A percentile compares a stretch with the other conserved stretches of the same genome.
Conservation (phyloP, 352 stramenopile genomes). For the Peronospora destructor region DNA sequence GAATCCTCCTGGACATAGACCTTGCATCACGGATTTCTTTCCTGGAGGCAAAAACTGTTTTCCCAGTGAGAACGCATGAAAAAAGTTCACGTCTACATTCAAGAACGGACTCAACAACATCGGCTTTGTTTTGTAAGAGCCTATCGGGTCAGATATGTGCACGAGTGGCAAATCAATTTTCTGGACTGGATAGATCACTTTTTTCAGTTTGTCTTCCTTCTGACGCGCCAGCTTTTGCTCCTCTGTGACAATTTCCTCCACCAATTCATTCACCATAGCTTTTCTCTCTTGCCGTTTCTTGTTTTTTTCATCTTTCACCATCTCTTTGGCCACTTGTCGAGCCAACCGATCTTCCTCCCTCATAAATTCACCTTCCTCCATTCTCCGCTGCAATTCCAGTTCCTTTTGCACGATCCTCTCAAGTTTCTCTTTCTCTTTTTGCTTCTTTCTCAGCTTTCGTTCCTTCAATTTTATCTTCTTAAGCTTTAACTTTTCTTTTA, state of each 20-base stretch:
- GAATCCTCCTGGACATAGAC: conserved; percentile 29
- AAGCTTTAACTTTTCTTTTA: conserved; percentile 7
- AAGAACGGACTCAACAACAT: conserved; percentile 16
- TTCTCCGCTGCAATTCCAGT: conserved; percentile 10
- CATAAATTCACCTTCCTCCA: conserved; percentile 15
- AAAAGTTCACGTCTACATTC: conserved; percentile 32
- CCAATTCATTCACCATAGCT: neutral
- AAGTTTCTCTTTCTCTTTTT: conserved; percentile 3
- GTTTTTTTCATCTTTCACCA: conserved; percentile 2
- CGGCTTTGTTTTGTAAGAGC: conserved; percentile 1
- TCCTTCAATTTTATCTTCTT: neutral
- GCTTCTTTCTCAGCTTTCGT: neutral
- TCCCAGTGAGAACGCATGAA: conserved; percentile 46
- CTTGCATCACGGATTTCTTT: conserved; percentile 47
- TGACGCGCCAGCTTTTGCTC: conserved; percentile 1
- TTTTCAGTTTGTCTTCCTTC: neutral
- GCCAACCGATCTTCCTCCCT: conserved; percentile 8
- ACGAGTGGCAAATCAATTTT: conserved; percentile 18
- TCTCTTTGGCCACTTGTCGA: conserved; percentile 1
- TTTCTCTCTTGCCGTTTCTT: neutral
- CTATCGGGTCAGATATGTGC: conserved; percentile 7
- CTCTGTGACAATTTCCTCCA: neutral
- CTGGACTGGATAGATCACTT: conserved; percentile 9
- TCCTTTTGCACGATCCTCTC: conserved; percentile 1
- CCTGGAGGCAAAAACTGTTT: conserved; percentile 49